A percentile compares a stretch with the other conserved stretches of the same genome.
phyloP scores from a whole-genome alignment of 768 basidiomycete genomes.

The Leucocoprinus birnbaumii region DNA sequence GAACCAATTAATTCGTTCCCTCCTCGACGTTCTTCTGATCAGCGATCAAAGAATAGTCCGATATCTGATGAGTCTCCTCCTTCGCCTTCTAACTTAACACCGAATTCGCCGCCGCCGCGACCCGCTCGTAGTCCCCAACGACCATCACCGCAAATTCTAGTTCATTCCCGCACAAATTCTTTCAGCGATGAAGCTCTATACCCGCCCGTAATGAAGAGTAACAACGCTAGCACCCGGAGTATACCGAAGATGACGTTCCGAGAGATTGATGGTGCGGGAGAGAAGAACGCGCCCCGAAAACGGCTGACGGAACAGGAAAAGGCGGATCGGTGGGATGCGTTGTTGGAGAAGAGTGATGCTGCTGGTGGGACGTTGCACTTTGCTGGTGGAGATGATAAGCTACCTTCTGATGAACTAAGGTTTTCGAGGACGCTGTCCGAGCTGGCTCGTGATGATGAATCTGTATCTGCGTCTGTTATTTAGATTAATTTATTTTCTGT shows the following conservation, averaged over 20 bases:
- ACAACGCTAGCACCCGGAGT: neutral
- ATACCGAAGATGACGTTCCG: conserved; percentile 39
- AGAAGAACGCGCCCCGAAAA: neutral
- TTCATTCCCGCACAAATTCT: conserved; percentile 17
- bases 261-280: conserved; percentile 37
- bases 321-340: conserved; percentile 65
- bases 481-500: neutral
- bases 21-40: conserved; percentile 15
- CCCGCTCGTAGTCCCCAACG: conserved; percentile 24
- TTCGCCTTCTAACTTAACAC: conserved; percentile 7
- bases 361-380: conserved; percentile 77
- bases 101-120: conserved; percentile 27
- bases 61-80: neutral
- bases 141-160: conserved; percentile 12
- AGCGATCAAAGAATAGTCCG: conserved; percentile 7
- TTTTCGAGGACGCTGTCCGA: conserved; percentile 12
- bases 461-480: neutral
- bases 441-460: conserved; percentile 12
- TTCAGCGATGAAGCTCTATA: conserved; percentile 11
- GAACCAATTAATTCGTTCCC: conserved; percentile 45
- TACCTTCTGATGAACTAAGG: conserved; percentile 19
- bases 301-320: conserved; percentile 66
- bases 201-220: neutral
- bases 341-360: conserved; percentile 59
- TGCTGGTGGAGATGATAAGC: conserved; percentile 25